Base-by-base conservation (phyloP, 371 early-diverging fungal genomes). In the Mucor piriformis region DNA sequence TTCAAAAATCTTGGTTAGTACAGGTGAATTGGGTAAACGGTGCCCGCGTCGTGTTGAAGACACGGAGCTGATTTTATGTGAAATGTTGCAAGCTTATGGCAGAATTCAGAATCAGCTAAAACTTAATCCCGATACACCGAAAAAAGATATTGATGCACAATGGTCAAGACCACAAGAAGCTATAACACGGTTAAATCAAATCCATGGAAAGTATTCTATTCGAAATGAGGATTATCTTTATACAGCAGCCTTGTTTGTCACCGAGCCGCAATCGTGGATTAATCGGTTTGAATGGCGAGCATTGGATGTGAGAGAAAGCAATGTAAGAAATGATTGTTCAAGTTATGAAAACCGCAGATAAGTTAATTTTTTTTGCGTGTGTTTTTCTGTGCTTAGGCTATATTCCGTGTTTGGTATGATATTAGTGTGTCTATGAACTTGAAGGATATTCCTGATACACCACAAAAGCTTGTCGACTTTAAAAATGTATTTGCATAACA, bases 171-270 rank as follows among this genome's bases (percentile, higher is more conserved):
- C 52, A 5, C n/a, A 44, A 5, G 38, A 53, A 23, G 67, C 77
- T 2, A 7, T 69, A 2, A 43, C 48, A 12, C 70, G 81, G 2
- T 20, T 83, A 23, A 83, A 83, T 50, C 68, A 74, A 38, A 49
- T 83, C 11, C 83, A 83, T 42, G 65, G 66, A 3, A 66, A 68
- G 38, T 82, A 82, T 59, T 55, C 57, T n/a, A 83, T 83, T 54
- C 21, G 21, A 13, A 72, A 80, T 12, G 75, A 65, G 0, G 83
- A 83, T 20, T 81, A 58, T 27, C 38, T 77, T 0, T 82, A 79
- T 40, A 76, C 73, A 0, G 63, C 82, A 5, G 47, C 67, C 0
- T 46, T 76, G 11, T 82, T 83, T 50, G 64, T 78, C 7, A 10
- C 42, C 3, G 75, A 80, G 27, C 77, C 81, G 3, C 44, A 64